These are phyloP conservation scores for Debaryomyces sp. DNA, from an alignment of 1,139 yeast species.

Conservation along the genomic window DNA sequence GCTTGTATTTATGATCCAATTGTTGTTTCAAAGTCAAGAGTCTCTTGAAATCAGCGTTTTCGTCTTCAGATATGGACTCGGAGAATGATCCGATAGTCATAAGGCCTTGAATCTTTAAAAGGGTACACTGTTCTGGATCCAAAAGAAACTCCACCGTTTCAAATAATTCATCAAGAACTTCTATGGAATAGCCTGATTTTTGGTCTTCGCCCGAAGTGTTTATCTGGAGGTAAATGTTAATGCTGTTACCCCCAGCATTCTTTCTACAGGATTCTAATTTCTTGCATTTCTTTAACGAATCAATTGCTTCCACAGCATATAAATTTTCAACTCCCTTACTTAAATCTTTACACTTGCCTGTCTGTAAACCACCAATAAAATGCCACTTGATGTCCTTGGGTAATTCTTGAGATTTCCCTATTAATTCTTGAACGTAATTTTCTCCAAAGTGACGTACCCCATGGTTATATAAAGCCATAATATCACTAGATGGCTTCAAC, in stretches of 20 bases:
- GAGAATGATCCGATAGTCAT: conserved; percentile 95
- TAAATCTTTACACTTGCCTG: conserved; percentile 86
- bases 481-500: conserved; percentile 84
- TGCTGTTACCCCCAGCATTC: conserved; percentile 37
- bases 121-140: conserved; percentile 49
- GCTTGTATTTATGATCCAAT: conserved; percentile 49
- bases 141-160: conserved; percentile 50
- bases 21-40: conserved; percentile 52
- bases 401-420: conserved; percentile 66
- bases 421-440: conserved; percentile 93
- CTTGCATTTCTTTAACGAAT: conserved; percentile 77
- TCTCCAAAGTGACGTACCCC: conserved; percentile 97
- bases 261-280: conserved; percentile 72
- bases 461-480: conserved; percentile 70
- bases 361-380: conserved; percentile 90
- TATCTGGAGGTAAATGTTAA: conserved; percentile 76
- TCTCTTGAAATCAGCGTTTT: conserved; percentile 69
- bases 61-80: conserved; percentile 57
- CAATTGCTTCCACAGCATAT: conserved; percentile 85
- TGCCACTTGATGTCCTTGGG: conserved; percentile 96
- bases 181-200: conserved; percentile 67
- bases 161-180: conserved; percentile 28
- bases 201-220: conserved; percentile 90
- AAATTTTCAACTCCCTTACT: conserved; percentile 71
- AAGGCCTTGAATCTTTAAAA: conserved; percentile 67